A percentile compares a stretch with the other conserved stretches of the same genome.
Conservation (phyloP, 495 filamentous ascomycete genomes). For the Trichoderma asperelloides region DNA sequence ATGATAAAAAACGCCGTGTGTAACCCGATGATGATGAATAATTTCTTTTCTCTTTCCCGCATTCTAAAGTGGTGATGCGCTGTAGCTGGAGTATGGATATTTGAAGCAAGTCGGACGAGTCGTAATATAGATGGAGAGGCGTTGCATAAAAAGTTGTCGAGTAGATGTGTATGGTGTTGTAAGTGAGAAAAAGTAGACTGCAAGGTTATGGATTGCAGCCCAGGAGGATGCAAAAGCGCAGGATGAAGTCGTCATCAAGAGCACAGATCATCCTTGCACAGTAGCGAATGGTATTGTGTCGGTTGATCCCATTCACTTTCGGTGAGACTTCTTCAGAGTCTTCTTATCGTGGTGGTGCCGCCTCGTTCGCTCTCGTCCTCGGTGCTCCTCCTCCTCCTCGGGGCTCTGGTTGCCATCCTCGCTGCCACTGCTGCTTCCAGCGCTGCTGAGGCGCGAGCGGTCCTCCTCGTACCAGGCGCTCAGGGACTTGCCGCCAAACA, state of each 20-base stretch:
- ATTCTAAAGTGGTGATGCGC: neutral
- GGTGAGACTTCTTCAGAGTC: conserved; percentile 2
- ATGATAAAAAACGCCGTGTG: neutral
- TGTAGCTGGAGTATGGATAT: neutral
- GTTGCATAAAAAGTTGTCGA: neutral
- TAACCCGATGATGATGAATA: neutral
- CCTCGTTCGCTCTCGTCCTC: conserved; percentile 7
- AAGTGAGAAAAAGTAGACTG: neutral
- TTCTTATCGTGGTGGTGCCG: conserved; percentile 6
- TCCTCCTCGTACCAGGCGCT: conserved; percentile 50
- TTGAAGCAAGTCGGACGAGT: neutral
- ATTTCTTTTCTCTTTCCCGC: conserved; percentile 6
- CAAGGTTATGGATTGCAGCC: neutral
- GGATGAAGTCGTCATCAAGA: neutral
- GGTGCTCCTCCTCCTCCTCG: conserved; percentile 3
- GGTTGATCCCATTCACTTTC: neutral
- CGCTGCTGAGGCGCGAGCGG: conserved; percentile 25
- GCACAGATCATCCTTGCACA: neutral
- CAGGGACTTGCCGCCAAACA: conserved; percentile 47
- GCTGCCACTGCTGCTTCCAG: conserved; percentile 28
- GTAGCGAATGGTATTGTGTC: neutral
- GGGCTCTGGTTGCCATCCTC: conserved; percentile 3
- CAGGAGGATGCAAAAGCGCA: neutral
- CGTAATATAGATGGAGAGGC: neutral
- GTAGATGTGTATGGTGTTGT: neutral